Evolutionary conservation across 257 asterid species (phyloP).

Genomic region (Lycium ferocissimum): DNA sequence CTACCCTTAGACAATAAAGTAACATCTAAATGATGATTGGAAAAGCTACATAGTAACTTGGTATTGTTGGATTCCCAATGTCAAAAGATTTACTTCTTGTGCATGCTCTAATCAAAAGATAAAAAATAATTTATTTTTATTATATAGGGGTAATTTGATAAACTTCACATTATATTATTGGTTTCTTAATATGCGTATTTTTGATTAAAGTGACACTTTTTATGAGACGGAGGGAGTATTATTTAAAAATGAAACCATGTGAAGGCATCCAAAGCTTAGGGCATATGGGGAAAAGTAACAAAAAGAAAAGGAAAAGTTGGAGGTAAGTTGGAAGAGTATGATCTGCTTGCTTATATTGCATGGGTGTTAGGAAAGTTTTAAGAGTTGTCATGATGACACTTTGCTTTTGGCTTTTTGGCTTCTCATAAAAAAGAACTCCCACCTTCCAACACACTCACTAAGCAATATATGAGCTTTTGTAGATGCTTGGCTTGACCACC

Average conservation of each 20-base stretch:
- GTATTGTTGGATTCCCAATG: no score
- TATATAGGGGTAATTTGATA: no score
- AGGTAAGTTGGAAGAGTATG: constrained; percentile 20
- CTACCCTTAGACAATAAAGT: no score
- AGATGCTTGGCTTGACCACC: constrained; percentile 55
- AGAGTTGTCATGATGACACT: constrained; percentile 45
- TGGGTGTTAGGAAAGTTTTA: constrained; percentile 51
- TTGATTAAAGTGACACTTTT: no score
- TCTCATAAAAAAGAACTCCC: constrained; percentile 8
- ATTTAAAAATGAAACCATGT: background rate
- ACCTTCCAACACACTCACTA: constrained; percentile 30
- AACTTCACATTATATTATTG: no score
- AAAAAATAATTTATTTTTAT: no score
- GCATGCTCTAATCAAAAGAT: no score
- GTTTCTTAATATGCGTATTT: no score
- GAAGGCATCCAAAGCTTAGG: constrained; percentile 61
- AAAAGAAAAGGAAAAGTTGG: constrained; percentile 45
- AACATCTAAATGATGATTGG: no score
- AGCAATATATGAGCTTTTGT: constrained; percentile 38
- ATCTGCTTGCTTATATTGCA: constrained; percentile 34
- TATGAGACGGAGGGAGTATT: no score
- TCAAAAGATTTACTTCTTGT: no score
- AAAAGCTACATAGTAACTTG: no score
- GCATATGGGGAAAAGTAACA: constrained; percentile 40
- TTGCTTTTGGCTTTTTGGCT: constrained; percentile 39